Conservation (phyloP, 495 filamentous ascomycete genomes). For the Xylaria longipes region DNA sequence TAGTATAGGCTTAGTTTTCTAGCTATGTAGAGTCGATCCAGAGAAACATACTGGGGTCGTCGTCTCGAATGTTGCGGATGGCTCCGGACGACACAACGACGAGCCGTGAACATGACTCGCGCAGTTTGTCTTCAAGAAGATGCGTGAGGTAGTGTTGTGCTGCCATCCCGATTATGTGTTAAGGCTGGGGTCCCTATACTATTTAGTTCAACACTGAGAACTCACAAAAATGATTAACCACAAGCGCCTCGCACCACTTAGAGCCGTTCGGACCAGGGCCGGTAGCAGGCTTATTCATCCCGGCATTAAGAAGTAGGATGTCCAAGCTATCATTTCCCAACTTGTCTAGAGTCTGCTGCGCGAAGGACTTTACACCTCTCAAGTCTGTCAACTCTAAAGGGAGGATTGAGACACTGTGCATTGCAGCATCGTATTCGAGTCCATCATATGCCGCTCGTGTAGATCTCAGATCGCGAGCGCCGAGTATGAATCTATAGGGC, state of each 20-base stretch:
- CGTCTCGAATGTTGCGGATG: background rate
- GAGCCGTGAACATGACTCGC: background rate
- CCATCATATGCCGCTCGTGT: background rate
- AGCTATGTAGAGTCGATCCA: background rate
- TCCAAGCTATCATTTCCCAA: background rate
- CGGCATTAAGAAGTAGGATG: background rate
- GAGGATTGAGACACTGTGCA: background rate
- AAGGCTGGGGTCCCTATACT: background rate
- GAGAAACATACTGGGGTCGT: background rate
- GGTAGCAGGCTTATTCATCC: background rate
- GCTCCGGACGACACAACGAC: conserved; percentile 3
- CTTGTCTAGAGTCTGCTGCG: background rate
- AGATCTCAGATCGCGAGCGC: background rate
- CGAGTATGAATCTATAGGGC: background rate
- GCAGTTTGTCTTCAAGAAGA: background rate
- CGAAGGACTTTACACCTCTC: background rate
- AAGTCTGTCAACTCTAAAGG: background rate
- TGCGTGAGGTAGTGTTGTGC: background rate
- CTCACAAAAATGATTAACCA: background rate
- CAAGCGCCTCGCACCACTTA: background rate
- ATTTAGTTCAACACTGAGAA: background rate
- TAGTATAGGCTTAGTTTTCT: background rate
- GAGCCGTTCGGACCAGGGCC: background rate
- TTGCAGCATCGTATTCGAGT: background rate
- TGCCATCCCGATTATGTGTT: background rate